phyloP scores from a whole-genome alignment of 2,329 filamentous ascomycete species.

The Fusarium stilboides region DNA sequence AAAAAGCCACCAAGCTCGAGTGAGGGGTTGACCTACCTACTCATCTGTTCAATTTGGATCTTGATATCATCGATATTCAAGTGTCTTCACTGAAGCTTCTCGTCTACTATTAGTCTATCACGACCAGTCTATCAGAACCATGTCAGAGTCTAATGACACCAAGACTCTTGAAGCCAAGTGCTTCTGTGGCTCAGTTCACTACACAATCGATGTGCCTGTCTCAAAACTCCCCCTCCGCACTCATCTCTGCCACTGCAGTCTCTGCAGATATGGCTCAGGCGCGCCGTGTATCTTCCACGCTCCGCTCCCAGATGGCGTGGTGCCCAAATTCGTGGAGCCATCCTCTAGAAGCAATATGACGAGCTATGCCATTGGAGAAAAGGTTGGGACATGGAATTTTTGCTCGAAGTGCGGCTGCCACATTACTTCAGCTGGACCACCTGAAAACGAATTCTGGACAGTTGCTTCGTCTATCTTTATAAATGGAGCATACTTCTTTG shows the following conservation, averaged over 20 bases:
- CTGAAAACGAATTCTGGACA: constrained; percentile 55
- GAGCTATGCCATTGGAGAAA: constrained; percentile 53
- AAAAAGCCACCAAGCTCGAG: constrained; percentile 7
- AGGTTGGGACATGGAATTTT: constrained; percentile 57
- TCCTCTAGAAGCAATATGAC: constrained; percentile 57
- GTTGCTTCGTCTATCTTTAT: constrained; percentile 59
- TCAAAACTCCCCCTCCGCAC: constrained; percentile 58
- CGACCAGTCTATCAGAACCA: constrained; percentile 23
- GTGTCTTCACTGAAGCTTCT: background rate
- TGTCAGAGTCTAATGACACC: constrained; percentile 40
- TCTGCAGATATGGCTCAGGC: constrained; percentile 62
- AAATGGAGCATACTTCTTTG: constrained; percentile 54
- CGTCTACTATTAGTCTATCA: background rate
- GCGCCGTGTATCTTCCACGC: constrained; percentile 61
- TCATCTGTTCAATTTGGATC: background rate
- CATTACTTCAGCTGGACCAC: constrained; percentile 56
- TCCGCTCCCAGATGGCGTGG: constrained; percentile 53
- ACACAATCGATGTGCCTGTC: constrained; percentile 58
- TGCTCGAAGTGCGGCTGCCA: constrained; percentile 64
- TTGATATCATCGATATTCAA: background rate
- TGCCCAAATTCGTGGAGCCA: constrained; percentile 58
- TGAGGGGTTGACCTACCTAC: background rate
- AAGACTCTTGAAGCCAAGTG: constrained; percentile 62
- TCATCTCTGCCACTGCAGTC: constrained; percentile 63
- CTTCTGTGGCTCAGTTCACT: constrained; percentile 61